Conservation (phyloP, 306 rosid species). For the Cyamopsis tetragonoloba region DNA sequence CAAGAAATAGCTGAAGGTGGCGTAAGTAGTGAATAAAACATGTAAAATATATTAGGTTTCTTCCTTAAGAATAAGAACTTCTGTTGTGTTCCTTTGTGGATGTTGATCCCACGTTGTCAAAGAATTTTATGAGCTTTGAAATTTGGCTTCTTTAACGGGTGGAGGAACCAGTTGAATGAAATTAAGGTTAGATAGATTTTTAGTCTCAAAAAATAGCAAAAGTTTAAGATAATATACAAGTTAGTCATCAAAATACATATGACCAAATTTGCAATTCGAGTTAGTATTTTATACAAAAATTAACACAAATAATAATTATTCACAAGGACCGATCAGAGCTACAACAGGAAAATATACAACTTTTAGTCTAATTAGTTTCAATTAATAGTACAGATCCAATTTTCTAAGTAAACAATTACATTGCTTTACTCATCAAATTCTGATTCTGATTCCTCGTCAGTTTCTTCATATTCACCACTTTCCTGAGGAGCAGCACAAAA, state of each 20-base stretch:
- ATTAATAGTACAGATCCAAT: constrained; percentile 14
- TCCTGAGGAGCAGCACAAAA: constrained; percentile 51
- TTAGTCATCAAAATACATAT: background rate
- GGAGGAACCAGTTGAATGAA: background rate
- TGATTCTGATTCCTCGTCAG: constrained; percentile 58
- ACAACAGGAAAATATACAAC: constrained; percentile 41
- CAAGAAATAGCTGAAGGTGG: constrained; percentile 6
- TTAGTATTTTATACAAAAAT: constrained; percentile 29
- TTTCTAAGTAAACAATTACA: constrained; percentile 7
- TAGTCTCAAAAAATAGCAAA: no score
- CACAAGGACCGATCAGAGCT: constrained; percentile 20
- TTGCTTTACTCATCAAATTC: constrained; percentile 43
- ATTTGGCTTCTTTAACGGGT: background rate
- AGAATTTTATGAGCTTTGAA: background rate
- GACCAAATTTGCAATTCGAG: constrained; percentile 21
- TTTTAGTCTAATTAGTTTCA: constrained; percentile 14
- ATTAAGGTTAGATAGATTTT: no score
- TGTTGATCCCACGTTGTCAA: background rate
- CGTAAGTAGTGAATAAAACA: constrained; percentile 23
- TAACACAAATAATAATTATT: constrained; percentile 25
- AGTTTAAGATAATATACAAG: no score
- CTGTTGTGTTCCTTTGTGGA: background rate
- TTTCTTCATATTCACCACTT: constrained; percentile 57
- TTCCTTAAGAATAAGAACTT: background rate
- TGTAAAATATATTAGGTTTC: constrained; percentile 7